phyloP scores from a whole-genome alignment of 2,329 filamentous ascomycete genomes.

The Epichloe coenophiala region DNA sequence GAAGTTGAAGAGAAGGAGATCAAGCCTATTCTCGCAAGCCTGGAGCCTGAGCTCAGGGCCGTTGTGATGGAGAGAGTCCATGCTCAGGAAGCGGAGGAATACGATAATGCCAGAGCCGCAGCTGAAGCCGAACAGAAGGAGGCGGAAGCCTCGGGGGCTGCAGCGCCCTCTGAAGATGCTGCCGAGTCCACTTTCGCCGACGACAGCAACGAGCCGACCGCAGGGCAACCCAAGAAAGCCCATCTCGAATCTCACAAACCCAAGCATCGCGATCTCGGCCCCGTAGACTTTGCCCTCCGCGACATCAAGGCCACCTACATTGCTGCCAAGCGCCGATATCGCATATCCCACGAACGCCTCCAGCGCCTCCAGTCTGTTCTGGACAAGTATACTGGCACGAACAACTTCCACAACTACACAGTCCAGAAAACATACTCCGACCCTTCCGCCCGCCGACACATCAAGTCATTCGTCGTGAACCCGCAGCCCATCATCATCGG shows the following conservation, averaged over 20 bases:
- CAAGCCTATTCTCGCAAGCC: constrained; percentile 48
- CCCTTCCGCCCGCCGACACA: constrained; percentile 74
- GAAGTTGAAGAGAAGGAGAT: constrained; percentile 70
- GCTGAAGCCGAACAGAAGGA: constrained; percentile 7
- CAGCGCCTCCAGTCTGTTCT: constrained; percentile 64
- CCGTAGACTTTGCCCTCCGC: constrained; percentile 53
- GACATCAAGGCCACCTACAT: constrained; percentile 73
- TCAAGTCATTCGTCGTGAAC: constrained; percentile 81
- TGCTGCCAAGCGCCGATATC: constrained; percentile 70
- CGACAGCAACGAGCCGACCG: constrained; percentile 2
- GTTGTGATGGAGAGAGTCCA: constrained; percentile 51
- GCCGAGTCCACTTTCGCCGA: background rate
- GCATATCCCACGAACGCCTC: constrained; percentile 59
- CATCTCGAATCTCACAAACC: constrained; percentile 21
- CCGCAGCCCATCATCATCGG: constrained; percentile 67
- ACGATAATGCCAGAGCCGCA: constrained; percentile 6
- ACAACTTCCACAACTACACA: constrained; percentile 96
- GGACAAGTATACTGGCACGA: constrained; percentile 64
- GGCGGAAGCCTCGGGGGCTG: constrained; percentile 10
- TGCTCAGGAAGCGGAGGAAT: constrained; percentile 17
- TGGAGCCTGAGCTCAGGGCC: constrained; percentile 51
- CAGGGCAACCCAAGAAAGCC: constrained; percentile 11
- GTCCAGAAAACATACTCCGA: constrained; percentile 74
- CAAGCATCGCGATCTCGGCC: constrained; percentile 28
- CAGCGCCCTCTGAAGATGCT: constrained; percentile 10